Conservation (phyloP, 2,329 filamentous ascomycete species). For the Dactylellina cionopaga region DNA sequence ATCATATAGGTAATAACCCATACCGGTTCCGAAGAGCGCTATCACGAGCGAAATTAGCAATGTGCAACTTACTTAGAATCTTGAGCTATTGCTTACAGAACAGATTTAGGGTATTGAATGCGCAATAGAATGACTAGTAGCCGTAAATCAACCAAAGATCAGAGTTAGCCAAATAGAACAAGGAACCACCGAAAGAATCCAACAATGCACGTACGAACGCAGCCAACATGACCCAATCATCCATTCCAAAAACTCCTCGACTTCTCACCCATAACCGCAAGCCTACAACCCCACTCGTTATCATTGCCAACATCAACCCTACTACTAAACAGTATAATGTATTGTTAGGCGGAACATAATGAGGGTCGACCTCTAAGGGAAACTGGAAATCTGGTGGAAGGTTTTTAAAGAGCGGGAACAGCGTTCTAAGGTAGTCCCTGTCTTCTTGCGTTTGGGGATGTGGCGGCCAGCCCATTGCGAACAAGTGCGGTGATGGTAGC, state of each 20-base stretch:
- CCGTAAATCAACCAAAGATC: too few species aligned
- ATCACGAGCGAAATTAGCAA: too few species aligned
- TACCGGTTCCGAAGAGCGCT: conserved; percentile 3
- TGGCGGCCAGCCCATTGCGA: too few species aligned
- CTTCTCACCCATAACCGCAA: conserved; percentile 26
- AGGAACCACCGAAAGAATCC: too few species aligned
- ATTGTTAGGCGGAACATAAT: conserved; percentile 23
- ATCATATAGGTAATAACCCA: conserved; percentile 9
- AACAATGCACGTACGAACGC: conserved; percentile 30
- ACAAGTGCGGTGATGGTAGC: too few species aligned
- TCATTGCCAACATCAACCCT: background rate
- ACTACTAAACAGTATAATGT: conserved; percentile 15
- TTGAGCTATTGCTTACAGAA: too few species aligned
- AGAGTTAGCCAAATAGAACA: too few species aligned
- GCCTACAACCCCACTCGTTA: conserved; percentile 17
- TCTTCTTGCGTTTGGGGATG: conserved; percentile 31
- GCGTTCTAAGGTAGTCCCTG: conserved; percentile 1
- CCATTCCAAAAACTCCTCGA: conserved; percentile 11
- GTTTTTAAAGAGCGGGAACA: conserved; percentile 19
- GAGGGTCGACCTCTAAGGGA: conserved; percentile 4
- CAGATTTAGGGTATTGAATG: background rate
- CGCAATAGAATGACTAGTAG: background rate
- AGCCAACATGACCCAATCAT: conserved; percentile 38
- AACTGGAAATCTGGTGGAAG: conserved; percentile 26
- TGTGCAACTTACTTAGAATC: too few species aligned